phyloP scores from a whole-genome alignment of 2,329 filamentous ascomycete genomes.

The Chrysoporthe austroafricana region DNA sequence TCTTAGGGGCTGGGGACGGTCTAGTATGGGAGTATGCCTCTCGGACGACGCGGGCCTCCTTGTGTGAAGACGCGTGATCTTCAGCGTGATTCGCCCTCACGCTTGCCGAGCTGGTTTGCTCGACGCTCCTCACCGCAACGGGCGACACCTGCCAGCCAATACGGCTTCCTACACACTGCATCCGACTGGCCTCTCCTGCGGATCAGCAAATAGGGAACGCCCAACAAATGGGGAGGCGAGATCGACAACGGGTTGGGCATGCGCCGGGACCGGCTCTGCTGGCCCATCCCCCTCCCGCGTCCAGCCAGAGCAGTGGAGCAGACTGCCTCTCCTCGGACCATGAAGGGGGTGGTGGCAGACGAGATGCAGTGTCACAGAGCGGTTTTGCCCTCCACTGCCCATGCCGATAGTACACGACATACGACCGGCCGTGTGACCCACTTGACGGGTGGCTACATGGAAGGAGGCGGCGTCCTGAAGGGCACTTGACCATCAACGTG shows the following conservation, averaged over 20 bases:
- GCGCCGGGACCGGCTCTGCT: constrained; percentile 9
- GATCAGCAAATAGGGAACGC: constrained; percentile 18
- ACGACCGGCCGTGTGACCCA: constrained; percentile 21
- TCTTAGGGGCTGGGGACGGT: constrained; percentile 16
- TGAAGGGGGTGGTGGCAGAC: constrained; percentile 15
- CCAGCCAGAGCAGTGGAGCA: constrained; percentile 6
- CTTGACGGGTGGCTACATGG: constrained; percentile 26
- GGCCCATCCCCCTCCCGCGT: background rate
- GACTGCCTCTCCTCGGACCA: constrained; percentile 4
- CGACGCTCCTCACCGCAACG: constrained; percentile 20
- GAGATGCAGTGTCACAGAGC: constrained; percentile 24
- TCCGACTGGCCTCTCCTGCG: constrained; percentile 15
- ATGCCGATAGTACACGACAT: constrained; percentile 26
- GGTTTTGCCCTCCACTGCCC: constrained; percentile 24
- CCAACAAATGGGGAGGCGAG: background rate
- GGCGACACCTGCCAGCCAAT: constrained; percentile 17
- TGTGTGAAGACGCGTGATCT: constrained; percentile 27
- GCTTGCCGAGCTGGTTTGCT: constrained; percentile 28
- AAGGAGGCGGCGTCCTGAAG: constrained; percentile 27
- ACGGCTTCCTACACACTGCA: constrained; percentile 6
- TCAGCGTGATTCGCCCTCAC: constrained; percentile 26
- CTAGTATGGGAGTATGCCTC: constrained; percentile 21
- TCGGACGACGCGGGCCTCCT: constrained; percentile 21
- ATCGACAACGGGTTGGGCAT: constrained; percentile 1
- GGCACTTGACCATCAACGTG: constrained; percentile 29